Percentiles rank a stretch among this genome's conserved stretches.
These are phyloP conservation scores for Cladosporium oxysporum DNA, from an alignment of 2,329 filamentous ascomycete species.

Conservation along the genomic window DNA sequence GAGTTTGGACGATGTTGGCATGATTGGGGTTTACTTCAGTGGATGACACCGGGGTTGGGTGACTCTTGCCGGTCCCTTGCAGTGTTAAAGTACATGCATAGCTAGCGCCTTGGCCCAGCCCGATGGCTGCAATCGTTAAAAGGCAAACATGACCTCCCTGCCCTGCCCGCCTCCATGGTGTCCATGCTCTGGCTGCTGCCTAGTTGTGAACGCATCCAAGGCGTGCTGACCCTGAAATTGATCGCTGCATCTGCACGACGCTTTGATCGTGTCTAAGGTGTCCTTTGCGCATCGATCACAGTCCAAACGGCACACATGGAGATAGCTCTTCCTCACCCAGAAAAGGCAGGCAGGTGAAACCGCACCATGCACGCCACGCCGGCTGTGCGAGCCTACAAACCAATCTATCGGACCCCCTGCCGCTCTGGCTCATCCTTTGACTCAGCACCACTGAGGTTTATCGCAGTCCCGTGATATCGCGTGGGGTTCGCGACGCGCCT, in stretches of 20 bases:
- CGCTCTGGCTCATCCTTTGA: conserved; percentile 18
- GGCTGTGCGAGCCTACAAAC: conserved; percentile 16
- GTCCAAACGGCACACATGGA: neutral
- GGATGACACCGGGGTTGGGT: neutral
- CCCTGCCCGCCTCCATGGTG: neutral
- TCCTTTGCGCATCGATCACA: neutral
- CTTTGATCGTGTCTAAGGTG: neutral
- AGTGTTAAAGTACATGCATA: conserved; percentile 14
- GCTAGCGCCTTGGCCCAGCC: conserved; percentile 18
- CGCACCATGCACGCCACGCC: conserved; percentile 15
- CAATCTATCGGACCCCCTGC: conserved; percentile 18
- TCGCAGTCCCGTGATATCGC: conserved; percentile 24
- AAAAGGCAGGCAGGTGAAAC: conserved; percentile 16
- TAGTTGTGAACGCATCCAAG: neutral
- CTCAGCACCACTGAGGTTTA: conserved; percentile 9
- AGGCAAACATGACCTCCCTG: conserved; percentile 12
- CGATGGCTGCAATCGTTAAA: conserved; percentile 7
- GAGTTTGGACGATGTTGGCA: neutral
- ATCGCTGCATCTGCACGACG: neutral
- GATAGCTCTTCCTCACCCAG: neutral
- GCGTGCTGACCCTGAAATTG: neutral
- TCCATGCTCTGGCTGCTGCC: conserved; percentile 4
- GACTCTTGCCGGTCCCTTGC: conserved; percentile 15
- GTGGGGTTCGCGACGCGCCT: conserved; percentile 17
- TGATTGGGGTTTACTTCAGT: neutral